These are phyloP conservation scores for Colletotrichum agaves DNA, from an alignment of 2,329 filamentous ascomycete genomes.

Conservation along the genomic window DNA sequence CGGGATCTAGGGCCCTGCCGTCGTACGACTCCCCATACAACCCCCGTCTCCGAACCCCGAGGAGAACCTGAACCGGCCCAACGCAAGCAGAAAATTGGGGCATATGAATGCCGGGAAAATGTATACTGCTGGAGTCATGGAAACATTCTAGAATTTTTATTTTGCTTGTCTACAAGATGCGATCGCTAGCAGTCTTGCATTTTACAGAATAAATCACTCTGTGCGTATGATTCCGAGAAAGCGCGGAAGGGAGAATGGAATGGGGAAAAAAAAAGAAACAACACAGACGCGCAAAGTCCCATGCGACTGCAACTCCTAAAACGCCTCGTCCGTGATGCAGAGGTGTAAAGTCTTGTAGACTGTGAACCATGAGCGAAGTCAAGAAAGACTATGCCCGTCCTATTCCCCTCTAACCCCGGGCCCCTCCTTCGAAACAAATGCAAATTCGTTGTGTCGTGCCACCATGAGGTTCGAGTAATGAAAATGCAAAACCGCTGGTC, in stretches of 20 bases:
- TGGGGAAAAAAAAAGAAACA: not conserved
- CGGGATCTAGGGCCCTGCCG: conserved; percentile 14
- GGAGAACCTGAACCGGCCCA: conserved; percentile 15
- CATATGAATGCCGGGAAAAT: conserved; percentile 5
- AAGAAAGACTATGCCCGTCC: not conserved
- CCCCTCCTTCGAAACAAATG: not conserved
- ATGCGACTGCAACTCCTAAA: not conserved
- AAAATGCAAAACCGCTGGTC: not conserved
- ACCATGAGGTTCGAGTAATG: not conserved
- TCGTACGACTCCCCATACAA: conserved; percentile 34
- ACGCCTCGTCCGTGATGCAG: conserved; percentile 31
- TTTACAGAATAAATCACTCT: no score
- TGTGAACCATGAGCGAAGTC: not conserved
- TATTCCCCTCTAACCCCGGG: not conserved
- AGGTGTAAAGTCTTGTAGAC: not conserved
- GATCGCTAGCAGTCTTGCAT: no score
- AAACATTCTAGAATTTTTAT: not conserved
- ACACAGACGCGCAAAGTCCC: not conserved
- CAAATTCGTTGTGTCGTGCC: not conserved
- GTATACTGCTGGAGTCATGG: not conserved
- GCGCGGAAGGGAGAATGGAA: not conserved
- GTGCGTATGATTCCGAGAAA: no score
- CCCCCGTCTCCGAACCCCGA: conserved; percentile 30
- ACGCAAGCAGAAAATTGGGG: conserved; percentile 23
- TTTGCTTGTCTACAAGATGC: no score